A percentile compares a stretch with the other conserved stretches of the same genome.
These are phyloP conservation scores for Cladosporium sp. DNA, from an alignment of 2,329 filamentous ascomycete species.

Conservation along the genomic window DNA sequence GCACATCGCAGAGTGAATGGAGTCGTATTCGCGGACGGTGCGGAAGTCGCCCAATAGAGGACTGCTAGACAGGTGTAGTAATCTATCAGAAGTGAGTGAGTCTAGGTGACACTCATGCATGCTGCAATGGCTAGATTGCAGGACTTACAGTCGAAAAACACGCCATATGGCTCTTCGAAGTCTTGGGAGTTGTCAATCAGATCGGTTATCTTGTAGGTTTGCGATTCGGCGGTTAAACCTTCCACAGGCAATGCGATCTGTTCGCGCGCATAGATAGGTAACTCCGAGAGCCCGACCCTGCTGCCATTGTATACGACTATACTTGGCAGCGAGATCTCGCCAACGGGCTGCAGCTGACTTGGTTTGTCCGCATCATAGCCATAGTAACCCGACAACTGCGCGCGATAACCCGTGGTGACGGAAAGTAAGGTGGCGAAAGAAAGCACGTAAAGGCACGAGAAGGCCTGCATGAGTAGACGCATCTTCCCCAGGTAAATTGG, in stretches of 20 bases:
- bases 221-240: neutral
- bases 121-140: neutral
- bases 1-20: neutral
- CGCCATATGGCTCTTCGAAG: neutral
- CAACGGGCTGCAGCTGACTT: neutral
- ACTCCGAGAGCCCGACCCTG: neutral
- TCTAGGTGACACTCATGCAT: neutral
- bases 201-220: neutral
- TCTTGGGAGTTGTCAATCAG: neutral
- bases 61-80: neutral
- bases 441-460: neutral
- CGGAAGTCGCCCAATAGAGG: neutral
- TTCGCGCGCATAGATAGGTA: neutral
- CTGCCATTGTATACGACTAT: neutral
- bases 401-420: slow-evolving; percentile 11
- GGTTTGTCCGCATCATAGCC: neutral
- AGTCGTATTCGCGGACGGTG: neutral
- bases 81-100: neutral
- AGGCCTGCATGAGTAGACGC: neutral
- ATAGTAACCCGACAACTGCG: neutral
- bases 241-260: neutral
- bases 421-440: slow-evolving; percentile 4
- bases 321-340: neutral
- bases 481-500: neutral
- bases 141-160: neutral